These are phyloP conservation scores for Fusarium secorum DNA, from an alignment of 2,329 filamentous ascomycete genomes.

Conservation along the genomic window DNA sequence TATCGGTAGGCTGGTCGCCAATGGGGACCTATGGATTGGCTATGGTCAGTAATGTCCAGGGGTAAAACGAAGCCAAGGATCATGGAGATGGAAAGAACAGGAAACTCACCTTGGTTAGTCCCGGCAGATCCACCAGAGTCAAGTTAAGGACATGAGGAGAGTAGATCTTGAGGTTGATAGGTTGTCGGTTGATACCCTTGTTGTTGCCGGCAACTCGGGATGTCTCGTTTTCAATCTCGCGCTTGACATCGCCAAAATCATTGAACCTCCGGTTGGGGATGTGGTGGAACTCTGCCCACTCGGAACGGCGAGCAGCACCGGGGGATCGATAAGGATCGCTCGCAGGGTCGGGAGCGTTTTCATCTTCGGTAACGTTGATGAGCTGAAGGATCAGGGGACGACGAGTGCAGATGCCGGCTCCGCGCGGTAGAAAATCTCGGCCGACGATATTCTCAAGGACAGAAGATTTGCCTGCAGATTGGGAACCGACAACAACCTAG, in stretches of 20 bases:
- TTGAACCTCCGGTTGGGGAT: conserved; percentile 88
- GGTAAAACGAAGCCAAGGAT: conserved; percentile 17
- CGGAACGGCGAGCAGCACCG: conserved; percentile 69
- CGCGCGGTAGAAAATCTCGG: conserved; percentile 93
- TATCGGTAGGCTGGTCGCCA: conserved; percentile 95
- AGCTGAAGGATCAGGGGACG: conserved; percentile 95
- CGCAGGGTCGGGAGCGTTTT: conserved; percentile 68
- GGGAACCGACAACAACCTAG: conserved; percentile 96
- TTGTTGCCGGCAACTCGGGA: conserved; percentile 91
- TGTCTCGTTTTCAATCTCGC: conserved; percentile 97
- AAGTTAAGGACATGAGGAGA: conserved; percentile 96
- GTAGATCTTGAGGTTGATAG: conserved; percentile 98
- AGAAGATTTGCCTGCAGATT: conserved; percentile 97
- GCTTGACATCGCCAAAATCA: conserved; percentile 91
- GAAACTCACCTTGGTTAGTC: conserved; percentile 82
- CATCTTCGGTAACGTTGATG: conserved; percentile 91
- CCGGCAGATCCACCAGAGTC: conserved; percentile 94
- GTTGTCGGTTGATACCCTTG: conserved; percentile 96
- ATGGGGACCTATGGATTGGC: conserved; percentile 76
- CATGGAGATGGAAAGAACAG: conserved; percentile 14
- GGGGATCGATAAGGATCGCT: conserved; percentile 79
- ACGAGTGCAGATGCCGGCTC: conserved; percentile 94
- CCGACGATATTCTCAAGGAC: conserved; percentile 99
- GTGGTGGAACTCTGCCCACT: conserved; percentile 97
- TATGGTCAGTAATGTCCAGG: conserved; percentile 30